Base-by-base conservation (phyloP, 305 asterid genomes). In the Solanum hybrid region DNA sequence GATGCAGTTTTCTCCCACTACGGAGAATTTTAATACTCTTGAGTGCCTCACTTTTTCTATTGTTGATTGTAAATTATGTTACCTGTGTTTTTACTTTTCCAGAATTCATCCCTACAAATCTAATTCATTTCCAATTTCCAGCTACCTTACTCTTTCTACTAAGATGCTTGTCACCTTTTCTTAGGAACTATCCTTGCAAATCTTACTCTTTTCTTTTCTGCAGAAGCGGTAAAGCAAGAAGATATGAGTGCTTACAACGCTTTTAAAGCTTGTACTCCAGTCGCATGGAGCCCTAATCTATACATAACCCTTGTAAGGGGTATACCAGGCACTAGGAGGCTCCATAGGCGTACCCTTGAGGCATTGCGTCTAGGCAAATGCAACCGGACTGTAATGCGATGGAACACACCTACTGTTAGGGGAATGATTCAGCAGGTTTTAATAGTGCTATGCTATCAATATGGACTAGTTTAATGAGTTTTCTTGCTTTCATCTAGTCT, bases 381-480 rank as follows among this genome's bases (percentile, higher is more conserved):
- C 92, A 96, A 97, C 91, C 98, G 99, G 7, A 97, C 98, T n/a
- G 97, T 97, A 88, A 93, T 91, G 94, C 92, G 96, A n/a, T 94
- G 96, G 93, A 97, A 97, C 91, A 95, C 97, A 40, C 99, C 99
- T 78, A 93, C 98, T 29, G 93, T 96, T 60, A 92, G 98, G 32
- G 99, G 99, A 93, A 97, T 96, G 99, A 86, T 97, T 89, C 98
- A 97, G 91, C 99, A 97, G 99, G 99, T 95, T 56, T 40, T 78
- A 11, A n/a, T 32, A 64, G 76, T 86, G 17, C 3, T 51, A 32
- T 38, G n/a, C 51, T 69, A 24, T 86, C 42, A 77, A 37, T 84
- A 8, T 79, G 36, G 45, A 36, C 82, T 72, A 80, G 4, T 71
- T 84, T 29, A 5, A 51, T 84, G 87, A 0, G 4, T 51, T 84